A percentile compares a stretch with the other conserved stretches of the same genome.
Evolutionary conservation across 441 rosid genomes (phyloP).

Genomic region (Eutrema salsugineum): DNA sequence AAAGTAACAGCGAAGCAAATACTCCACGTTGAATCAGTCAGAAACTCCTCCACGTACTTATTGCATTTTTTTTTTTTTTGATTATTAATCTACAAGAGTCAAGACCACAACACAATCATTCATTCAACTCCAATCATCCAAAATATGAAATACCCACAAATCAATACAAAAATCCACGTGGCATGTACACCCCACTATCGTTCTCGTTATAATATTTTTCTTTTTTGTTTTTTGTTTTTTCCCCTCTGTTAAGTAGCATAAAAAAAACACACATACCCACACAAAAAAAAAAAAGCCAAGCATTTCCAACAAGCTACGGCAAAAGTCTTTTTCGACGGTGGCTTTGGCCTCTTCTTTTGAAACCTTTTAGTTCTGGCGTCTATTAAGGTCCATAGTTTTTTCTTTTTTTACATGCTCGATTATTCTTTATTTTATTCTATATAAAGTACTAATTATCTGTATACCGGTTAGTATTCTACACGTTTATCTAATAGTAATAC

Average conservation of each 20-base stretch:
- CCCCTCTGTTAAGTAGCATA: not conserved
- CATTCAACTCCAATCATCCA: constrained; percentile 25
- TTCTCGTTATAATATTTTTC: not conserved
- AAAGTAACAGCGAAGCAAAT: constrained; percentile 15
- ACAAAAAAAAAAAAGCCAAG: not conserved
- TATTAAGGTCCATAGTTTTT: constrained; percentile 15
- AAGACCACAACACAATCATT: constrained; percentile 25
- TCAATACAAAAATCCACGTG: not conserved
- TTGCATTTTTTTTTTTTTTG: not conserved
- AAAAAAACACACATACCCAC: not conserved
- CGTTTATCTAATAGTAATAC: not conserved
- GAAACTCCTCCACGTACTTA: not conserved
- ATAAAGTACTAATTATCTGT: not conserved
- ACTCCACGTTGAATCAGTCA: constrained; percentile 20
- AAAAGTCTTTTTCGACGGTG: constrained; percentile 24
- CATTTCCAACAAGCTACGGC: constrained; percentile 3
- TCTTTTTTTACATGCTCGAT: not conserved
- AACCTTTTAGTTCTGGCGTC: constrained; percentile 14
- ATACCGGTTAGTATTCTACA: not conserved
- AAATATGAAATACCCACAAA: not conserved
- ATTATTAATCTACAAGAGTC: not conserved
- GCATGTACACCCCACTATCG: constrained; percentile 16
- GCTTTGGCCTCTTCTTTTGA: constrained; percentile 26
- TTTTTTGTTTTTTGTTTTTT: not conserved
- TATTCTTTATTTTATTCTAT: not conserved